phyloP scores from a whole-genome alignment of 2,329 filamentous ascomycete genomes.

The Tolypocladium endophyticum region DNA sequence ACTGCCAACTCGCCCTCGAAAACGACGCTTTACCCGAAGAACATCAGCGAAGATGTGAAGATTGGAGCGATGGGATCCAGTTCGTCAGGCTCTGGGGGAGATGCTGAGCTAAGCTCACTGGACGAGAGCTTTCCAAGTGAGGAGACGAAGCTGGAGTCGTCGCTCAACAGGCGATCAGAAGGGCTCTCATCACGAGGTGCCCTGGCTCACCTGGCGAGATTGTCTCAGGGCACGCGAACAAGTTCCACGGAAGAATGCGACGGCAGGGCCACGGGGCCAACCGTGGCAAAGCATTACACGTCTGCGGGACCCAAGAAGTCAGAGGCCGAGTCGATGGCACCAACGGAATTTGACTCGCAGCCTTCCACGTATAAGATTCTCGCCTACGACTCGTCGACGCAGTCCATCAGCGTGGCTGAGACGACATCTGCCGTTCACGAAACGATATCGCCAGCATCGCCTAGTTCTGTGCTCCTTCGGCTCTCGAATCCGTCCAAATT shows the following conservation, averaged over 20 bases:
- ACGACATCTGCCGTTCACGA: slow-evolving; percentile 45
- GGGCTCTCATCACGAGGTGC: slow-evolving; percentile 1
- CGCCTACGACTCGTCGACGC: slow-evolving; percentile 50
- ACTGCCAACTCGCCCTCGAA: slow-evolving; percentile 14
- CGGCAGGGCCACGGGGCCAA: slow-evolving; percentile 20
- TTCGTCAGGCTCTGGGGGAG: slow-evolving; percentile 8
- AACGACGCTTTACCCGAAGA: slow-evolving; percentile 13
- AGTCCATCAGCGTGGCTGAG: slow-evolving; percentile 47
- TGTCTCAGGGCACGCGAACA: slow-evolving; percentile 36
- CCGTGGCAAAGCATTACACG: slow-evolving; percentile 22
- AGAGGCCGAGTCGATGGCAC: neutral
- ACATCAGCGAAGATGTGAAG: neutral
- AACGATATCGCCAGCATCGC: slow-evolving; percentile 38
- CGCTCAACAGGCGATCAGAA: slow-evolving; percentile 15
- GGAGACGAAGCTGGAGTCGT: slow-evolving; percentile 15
- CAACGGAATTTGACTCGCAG: neutral
- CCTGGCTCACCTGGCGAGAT: slow-evolving; percentile 18
- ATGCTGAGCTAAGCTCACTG: slow-evolving; percentile 25
- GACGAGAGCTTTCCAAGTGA: slow-evolving; percentile 28
- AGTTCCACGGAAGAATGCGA: slow-evolving; percentile 34
- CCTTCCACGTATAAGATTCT: slow-evolving; percentile 48
- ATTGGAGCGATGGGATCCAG: neutral
- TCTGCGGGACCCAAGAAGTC: neutral
- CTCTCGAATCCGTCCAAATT: slow-evolving; percentile 56
- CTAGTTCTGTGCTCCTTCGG: slow-evolving; percentile 48